Evolutionary conservation across 108 stramenopile genomes (phyloP), one percentile per base, ranked within the genome.

Genomic region (Cylindrotheca closterium): DNA sequence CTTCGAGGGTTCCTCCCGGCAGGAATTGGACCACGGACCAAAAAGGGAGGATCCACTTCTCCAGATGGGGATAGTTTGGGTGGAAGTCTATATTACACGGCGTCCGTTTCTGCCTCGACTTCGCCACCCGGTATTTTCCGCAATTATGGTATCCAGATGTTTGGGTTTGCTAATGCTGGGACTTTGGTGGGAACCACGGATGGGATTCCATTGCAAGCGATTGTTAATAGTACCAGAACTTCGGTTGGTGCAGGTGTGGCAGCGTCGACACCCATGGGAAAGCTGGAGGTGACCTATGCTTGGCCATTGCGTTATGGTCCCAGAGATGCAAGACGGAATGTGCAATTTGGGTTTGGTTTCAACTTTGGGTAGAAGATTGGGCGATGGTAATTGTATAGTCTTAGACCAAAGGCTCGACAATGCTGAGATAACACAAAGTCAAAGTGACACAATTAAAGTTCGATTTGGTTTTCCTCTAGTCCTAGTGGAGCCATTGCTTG

Each of bases 261-360:
- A 29, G 74, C 81, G 52, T 83, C 81, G 22, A 83, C 87, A 0
- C 74, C 79, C 24, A 71, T 88, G 73, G 87, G 87, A 47, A 71
- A 87, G 57, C 58, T 85, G 18, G 92, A 93, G 60, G 70, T 70
- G 4, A 93, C 92, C 22, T 93, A 93, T 63, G 87, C 92, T 0
- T 81, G 79, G 51, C 92, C 88, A 7, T 8, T 88, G n/a, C 74
- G 92, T 32, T 90, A 85, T 73, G 89, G 89, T 51, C 89, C 92
- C 10, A 32, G 70, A 31, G 92, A 93, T 81, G 82, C 82, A 19
- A 63, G 83, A 42, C 73, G 84, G 60, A 74, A 81, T 50, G 65
- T 89, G n/a, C 92, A 93, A 63, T 77, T 87, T 68, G 90, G 90
- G 29, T 80, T 91, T 64, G 86, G 90, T 19, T 86, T 88, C 60